These are phyloP conservation scores for Acanthamoeba royreba DNA, from an alignment of 208 protist species.

Conservation along the genomic window DNA sequence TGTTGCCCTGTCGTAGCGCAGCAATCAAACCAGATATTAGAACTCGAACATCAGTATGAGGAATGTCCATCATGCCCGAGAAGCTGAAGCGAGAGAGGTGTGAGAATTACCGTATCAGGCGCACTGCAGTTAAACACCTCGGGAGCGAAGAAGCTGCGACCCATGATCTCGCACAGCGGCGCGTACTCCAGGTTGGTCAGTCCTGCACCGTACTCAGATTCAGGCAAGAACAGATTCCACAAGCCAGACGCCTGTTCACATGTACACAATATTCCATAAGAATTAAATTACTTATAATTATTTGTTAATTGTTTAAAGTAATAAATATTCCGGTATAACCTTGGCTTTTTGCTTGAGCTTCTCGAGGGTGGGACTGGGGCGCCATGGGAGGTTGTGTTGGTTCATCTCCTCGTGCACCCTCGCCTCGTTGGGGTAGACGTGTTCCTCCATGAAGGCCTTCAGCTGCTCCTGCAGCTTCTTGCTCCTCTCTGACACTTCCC, in stretches of 20 bases:
- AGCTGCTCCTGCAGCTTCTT: constrained; percentile 44
- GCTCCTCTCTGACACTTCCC: background rate
- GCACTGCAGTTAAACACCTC: constrained; percentile 79
- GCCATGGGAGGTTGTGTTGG: constrained; percentile 35
- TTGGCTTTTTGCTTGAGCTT: constrained; percentile 76
- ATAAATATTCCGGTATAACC: background rate
- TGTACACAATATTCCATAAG: background rate
- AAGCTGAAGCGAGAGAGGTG: too few species aligned
- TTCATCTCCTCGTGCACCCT: constrained; percentile 46
- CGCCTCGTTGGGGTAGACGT: constrained; percentile 75
- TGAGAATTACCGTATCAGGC: constrained; percentile 37
- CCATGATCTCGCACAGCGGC: constrained; percentile 71
- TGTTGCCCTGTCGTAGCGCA: constrained; percentile 83
- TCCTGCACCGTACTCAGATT: constrained; percentile 48
- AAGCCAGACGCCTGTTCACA: constrained; percentile 69
- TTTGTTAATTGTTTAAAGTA: background rate
- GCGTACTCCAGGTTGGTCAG: constrained; percentile 81
- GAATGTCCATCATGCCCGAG: too few species aligned
- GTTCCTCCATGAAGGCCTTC: constrained; percentile 73
- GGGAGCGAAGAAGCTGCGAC: constrained; percentile 55
- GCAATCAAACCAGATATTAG: background rate
- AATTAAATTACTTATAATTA: background rate
- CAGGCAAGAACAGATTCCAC: constrained; percentile 85
- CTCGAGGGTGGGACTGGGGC: constrained; percentile 69
- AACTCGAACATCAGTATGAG: too few species aligned